Conservation (phyloP, 208 protist genomes). For the Leishmania guyanensis region DNA sequence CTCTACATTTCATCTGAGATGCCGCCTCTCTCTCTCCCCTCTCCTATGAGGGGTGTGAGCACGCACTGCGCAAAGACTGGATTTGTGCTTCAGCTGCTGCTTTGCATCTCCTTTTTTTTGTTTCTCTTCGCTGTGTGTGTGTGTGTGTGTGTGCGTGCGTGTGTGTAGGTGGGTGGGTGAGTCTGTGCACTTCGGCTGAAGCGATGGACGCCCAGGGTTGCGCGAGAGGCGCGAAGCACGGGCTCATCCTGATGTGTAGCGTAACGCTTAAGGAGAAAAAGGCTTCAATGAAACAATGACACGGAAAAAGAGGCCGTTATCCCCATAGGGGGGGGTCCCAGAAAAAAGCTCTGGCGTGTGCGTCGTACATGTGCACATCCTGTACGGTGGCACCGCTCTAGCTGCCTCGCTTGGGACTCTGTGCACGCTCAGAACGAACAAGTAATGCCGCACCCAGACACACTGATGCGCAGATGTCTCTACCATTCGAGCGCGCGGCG, state of each 20-base stretch:
- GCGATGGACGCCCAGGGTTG: neutral
- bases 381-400: neutral
- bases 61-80: neutral
- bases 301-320: neutral
- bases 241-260: neutral
- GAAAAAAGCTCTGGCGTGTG: neutral
- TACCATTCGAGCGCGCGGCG: neutral
- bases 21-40: neutral
- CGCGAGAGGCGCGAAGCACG: neutral
- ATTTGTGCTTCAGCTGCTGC: neutral
- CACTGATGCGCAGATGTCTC: neutral
- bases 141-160: neutral
- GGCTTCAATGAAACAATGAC: neutral
- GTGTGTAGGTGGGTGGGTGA: too few relatives aligned
- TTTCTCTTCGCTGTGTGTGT: neutral
- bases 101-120: neutral
- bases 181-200: neutral
- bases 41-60: neutral
- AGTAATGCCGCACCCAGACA: neutral
- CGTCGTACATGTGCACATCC: neutral
- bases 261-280: neutral
- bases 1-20: neutral
- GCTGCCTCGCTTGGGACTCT: neutral
- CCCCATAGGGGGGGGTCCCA: too few relatives aligned
- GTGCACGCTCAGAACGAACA: neutral